These are phyloP conservation scores for Hsuehochloa calcarea DNA, from an alignment of 176 grass and related monocot genomes.

Conservation along the genomic window DNA sequence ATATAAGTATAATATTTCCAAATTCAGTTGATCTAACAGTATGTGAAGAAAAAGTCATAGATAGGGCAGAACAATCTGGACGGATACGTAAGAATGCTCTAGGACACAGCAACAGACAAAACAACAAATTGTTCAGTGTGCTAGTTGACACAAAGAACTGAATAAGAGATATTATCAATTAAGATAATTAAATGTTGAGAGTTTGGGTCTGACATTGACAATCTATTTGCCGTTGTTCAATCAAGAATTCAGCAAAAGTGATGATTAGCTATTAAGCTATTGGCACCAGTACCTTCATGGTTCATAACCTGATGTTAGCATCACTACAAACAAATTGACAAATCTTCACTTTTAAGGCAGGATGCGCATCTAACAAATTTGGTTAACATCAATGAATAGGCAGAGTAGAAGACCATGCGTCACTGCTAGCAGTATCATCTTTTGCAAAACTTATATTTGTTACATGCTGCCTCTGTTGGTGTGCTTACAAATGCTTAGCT, in stretches of 20 bases:
- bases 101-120: background rate
- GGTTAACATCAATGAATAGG: background rate
- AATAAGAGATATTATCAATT: background rate
- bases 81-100: background rate
- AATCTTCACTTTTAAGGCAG: background rate
- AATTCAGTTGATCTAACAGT: slow-evolving; percentile 18
- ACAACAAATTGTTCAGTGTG: background rate
- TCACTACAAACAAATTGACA: background rate
- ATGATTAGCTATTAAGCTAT: background rate
- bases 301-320: background rate
- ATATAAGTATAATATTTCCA: slow-evolving; percentile 10
- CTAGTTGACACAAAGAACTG: background rate
- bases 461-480: background rate
- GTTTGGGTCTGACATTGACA: background rate
- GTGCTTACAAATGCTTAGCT: background rate
- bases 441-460: background rate
- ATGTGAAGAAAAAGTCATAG: background rate
- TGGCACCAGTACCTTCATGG: background rate
- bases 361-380: background rate
- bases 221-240: background rate
- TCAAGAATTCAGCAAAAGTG: background rate
- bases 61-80: background rate
- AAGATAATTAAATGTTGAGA: background rate
- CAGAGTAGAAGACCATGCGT: background rate
- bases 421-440: slow-evolving; percentile 1